Evolutionary conservation across 306 rosid species (phyloP).

Genomic region (Dryas drummondii): DNA sequence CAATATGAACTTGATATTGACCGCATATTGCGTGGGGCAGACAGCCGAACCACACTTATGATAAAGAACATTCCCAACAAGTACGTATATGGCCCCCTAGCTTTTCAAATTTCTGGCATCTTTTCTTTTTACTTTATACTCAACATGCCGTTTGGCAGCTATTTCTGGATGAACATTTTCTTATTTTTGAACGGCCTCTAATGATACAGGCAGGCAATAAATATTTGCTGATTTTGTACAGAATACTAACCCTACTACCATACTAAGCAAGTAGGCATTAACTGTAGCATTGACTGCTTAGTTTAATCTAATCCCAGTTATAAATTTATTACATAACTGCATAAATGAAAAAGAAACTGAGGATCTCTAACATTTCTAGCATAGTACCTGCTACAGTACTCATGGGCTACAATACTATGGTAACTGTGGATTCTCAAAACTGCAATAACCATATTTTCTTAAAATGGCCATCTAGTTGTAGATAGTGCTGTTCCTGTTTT

Average conservation of each 20-base stretch:
- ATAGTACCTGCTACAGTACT: not conserved
- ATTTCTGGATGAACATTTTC: not conserved
- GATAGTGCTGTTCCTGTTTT: not conserved
- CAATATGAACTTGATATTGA: slow-evolving; percentile 75
- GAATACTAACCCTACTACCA: no score
- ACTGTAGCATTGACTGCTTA: not conserved
- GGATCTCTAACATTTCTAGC: not conserved
- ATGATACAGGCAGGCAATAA: no score
- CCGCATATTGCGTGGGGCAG: slow-evolving; percentile 65
- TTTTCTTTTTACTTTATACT: not conserved
- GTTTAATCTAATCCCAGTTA: not conserved
- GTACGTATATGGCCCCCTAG: slow-evolving; percentile 41
- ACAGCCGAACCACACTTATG: slow-evolving; percentile 78
- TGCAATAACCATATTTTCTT: not conserved
- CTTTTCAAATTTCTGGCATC: slow-evolving; percentile 13
- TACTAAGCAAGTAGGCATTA: not conserved
- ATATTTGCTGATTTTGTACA: no score
- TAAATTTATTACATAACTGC: not conserved
- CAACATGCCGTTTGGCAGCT: not conserved
- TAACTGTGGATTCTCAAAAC: no score
- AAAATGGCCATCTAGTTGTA: not conserved
- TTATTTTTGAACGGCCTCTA: not conserved
- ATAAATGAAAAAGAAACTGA: not conserved
- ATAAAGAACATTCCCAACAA: slow-evolving; percentile 87
- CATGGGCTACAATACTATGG: not conserved